Base-by-base conservation (phyloP, 495 filamentous ascomycete species). In the Entonaema liquescens region DNA sequence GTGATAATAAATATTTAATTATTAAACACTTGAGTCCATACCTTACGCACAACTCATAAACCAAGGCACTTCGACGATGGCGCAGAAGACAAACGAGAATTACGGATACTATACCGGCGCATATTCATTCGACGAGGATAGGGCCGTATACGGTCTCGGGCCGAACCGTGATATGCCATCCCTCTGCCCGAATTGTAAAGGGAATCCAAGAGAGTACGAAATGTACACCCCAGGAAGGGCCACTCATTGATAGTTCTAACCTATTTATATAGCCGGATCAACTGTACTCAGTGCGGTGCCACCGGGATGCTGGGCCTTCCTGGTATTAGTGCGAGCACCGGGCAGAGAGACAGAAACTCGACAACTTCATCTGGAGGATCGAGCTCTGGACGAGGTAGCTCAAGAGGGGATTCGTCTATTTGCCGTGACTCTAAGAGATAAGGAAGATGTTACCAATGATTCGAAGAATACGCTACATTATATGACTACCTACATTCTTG, bases 171-270 rank as follows among this genome's bases (percentile, higher is more conserved):
- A 68, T 17, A 68, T 72, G 70, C 70, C 70, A 26, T 68, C 70
- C 31, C 25, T 72, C 12, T 72, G 70, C 17, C 70, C 70, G 2
- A 60, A 72, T 13, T 72, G 70, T 15, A 72, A 72, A 65, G 70
- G 70, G 29, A 72, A 72, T 25, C 70, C 70, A 21, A 65, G 70
- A 72, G 70, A 72, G 70, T 72, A 71, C 3, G 63, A 5, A 21
- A 17, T 9, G 7, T 3, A 13, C 1, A 19, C 2, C 3, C 12
- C 13, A 8, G 19, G 47, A 0, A 31, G 1, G 21, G 0, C 0
- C 5, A 7, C 12, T 6, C 0, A 21, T 38, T 23, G 8, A 5
- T 11, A 42, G n/a, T 49, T 31, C 57, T 65, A 47, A 68, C 5
- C 38, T 55, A 9, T 13, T 35, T 7, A 53, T 13, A 50, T 59